Evolutionary conservation across 1,284 basidiomycete species (phyloP), one percentile per base, ranked within the genome.

Genomic region (Microbotryum intermedium): DNA sequence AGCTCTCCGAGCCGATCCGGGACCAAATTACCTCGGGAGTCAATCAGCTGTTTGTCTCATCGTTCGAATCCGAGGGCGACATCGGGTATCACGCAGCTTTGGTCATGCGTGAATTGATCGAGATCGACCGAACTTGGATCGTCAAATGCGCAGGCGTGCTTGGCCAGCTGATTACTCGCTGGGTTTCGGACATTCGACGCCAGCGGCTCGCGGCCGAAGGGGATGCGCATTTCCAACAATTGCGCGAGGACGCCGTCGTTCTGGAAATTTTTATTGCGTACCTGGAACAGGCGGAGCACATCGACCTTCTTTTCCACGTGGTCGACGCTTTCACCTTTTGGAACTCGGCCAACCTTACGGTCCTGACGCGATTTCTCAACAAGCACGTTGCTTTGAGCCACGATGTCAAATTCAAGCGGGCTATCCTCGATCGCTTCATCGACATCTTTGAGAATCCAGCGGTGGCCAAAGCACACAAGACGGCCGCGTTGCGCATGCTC

Each of bases 271-370:
- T 93, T 76, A 84, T 84, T 71, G 82, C 71, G 13, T 76, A 74
- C 63, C 74, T 81, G 52, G 71, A 83, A 58, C 69, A 74, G 65
- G 83, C 84, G 55, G 79, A 87, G 69, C 79, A 83, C 30, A 83
- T 94, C 56, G 90, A 97, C 70, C 78, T 97, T 3, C 78, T 97
- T 44, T 92, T 97, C 73, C 90, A 95, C 59, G 78, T 97, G 46
- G 83, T 90, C 53, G 83, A 86, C 42, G 79, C 92, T 46, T 97
- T 88, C 77, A 85, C 87, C 34, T 85, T 87, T 66, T 83, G 85
- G 62, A 80, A 88, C 16, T 84, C 88, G 4, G 83, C 93, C 72
- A 92, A 98, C 72, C 79, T 90, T 46, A 83, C 89, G 29, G 81
- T 80, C 53, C 79, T 88, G n/a, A 85, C 88, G 0, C 84, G 87